Evolutionary conservation across 1,139 yeast species (phyloP), one percentile per base, ranked within the genome.

Genomic region (Nadsonia starkeyi-henricii): DNA sequence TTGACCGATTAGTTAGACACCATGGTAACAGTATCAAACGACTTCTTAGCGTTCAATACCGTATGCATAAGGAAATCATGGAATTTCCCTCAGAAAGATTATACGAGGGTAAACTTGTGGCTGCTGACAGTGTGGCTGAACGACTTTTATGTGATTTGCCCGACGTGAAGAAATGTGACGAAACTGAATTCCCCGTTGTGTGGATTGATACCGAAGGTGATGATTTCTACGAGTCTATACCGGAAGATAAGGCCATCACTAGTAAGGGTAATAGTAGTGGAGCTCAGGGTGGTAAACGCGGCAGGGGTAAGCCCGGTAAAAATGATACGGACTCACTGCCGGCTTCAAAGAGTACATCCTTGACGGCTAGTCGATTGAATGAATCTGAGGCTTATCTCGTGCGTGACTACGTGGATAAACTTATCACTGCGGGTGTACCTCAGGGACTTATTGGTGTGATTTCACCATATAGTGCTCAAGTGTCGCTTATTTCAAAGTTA

Each of bases 121-220:
- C 97, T 0, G 84, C 72, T 53, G 68, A 66, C 1, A 66, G 77
- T 0, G 94, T 86, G 7, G 72, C 73, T 8, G 59, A 66, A 17
- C 74, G 77, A 23, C 61, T 67, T 1, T 68, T 88, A 12, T 55
- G 64, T 0, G 95, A 85, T 57, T 59, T 91, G 21, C 68, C 73
- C 0, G 66, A 69, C 7, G 81, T 78, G 3, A 68, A 66, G n/a
- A 59, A 61, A 7, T 64, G 62, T 43, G 75, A 71, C 17, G 73
- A 70, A 19, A 72, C 79, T 0, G 61, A 58, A 1, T 62, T 67
- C 2, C 74, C 77, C 1, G 63, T 79, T 1, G 67, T 86, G 1
- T 89, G 96, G 95, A 79, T 81, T 56, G 97, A 89, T 58, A 89
- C 97, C 0, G 93, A 85, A 62, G 95, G 91, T 3, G 85, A 81